Evolutionary conservation across 2,329 filamentous ascomycete species (phyloP), one percentile per base, ranked within the genome.

Genomic region (Hymenoscyphus fructigenus): DNA sequence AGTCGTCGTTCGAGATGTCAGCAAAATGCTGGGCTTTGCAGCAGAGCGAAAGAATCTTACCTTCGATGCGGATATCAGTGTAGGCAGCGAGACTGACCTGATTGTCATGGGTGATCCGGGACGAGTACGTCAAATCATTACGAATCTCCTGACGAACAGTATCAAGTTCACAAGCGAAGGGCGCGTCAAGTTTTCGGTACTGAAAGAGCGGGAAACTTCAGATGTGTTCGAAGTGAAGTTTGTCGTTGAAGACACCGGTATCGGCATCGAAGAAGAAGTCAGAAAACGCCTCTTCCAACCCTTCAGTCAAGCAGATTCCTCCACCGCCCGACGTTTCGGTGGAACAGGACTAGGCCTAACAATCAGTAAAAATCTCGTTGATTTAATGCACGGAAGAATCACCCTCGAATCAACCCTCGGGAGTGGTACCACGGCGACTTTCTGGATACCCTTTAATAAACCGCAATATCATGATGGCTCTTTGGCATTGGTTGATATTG

Each of bases 41-140:
- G 92, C 93, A 0, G 86, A 91, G 71, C 85, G 91, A 36, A 92
- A 96, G 73, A 90, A 91, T 53, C 80, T 97, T 3, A 86, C 86
- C 9, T 93, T 93, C 73, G 82, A 85, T 47, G 86, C 84, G 32
- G 84, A 89, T 57, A 85, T 92, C 61, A 83, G 59, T 10, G 66
- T 86, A 6, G 79, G 82, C 0, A 84, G 91, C 7, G 84, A 85
- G 59, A 82, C 83, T 36, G 87, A 92, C 70, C 79, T 95, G 63
- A 88, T 93, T 57, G 91, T 97, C 3, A 88, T 96, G 72, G 93
- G 93, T 15, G 93, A 97, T 72, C 92, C 92, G 9, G 91, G 92
- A 12, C 85, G 92, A 41, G 82, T 96, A 36, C 86, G 93, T 58
- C 93, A 96, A 72, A 93, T 96, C 66, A 84, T 94, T 47, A 92